These are phyloP conservation scores for Talaromyces sp. DNA, from an alignment of 2,329 filamentous ascomycete species.

Conservation along the genomic window DNA sequence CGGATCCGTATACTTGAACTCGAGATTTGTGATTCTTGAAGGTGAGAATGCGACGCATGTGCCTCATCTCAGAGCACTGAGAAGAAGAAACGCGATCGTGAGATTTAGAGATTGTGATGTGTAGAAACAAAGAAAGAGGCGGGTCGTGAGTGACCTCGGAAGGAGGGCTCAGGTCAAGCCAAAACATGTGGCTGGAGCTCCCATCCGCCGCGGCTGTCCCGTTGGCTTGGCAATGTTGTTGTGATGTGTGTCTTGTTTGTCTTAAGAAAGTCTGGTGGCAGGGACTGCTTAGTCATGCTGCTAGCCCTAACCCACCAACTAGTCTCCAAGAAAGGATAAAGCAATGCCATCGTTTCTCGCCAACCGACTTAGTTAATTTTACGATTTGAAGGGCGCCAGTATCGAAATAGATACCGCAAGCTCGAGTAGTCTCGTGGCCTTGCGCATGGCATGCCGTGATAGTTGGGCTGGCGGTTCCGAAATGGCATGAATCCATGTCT, in stretches of 20 bases:
- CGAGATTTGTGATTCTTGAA: conserved; percentile 23
- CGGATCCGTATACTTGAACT: not conserved
- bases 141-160: conserved; percentile 37
- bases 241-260: conserved; percentile 34
- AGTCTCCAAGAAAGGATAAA: no score
- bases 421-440: no score
- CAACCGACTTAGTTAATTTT: no score
- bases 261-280: conserved; percentile 26
- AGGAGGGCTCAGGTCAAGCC: conserved; percentile 19
- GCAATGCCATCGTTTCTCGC: no score
- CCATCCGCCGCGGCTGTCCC: conserved; percentile 24
- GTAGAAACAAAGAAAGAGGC: conserved; percentile 18
- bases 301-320: not conserved
- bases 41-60: not conserved
- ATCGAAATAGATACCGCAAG: no score
- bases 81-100: conserved; percentile 19
- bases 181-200: conserved; percentile 44
- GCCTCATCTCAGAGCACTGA: conserved; percentile 6
- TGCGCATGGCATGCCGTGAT: no score
- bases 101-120: conserved; percentile 20
- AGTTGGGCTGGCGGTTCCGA: no score
- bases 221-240: conserved; percentile 24
- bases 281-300: conserved; percentile 19
- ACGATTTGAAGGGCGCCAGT: no score
- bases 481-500: no score